Conservation (phyloP, 306 rosid species). For the Cicer arietinum region DNA sequence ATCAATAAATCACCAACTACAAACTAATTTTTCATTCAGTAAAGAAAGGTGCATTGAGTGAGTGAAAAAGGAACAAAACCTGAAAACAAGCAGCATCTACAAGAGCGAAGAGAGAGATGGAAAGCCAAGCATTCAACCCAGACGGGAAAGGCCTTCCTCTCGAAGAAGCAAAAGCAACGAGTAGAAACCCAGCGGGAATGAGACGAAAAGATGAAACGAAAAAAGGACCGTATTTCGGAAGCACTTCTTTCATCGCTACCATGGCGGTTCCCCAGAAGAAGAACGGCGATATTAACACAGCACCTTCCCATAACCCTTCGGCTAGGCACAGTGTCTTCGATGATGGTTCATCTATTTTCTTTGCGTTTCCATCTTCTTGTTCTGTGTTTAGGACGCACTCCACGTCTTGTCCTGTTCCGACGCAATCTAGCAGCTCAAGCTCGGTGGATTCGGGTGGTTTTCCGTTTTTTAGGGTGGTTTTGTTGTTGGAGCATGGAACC, state of each 20-base stretch:
- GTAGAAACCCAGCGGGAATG: conserved; percentile 88
- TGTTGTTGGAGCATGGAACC: conserved; percentile 41
- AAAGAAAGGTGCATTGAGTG: not conserved
- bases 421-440: conserved; percentile 53
- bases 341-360: conserved; percentile 15
- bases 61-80: conserved; percentile 36
- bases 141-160: conserved; percentile 77
- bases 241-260: conserved; percentile 97
- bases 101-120: conserved; percentile 74
- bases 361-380: conserved; percentile 8
- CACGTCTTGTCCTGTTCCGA: conserved; percentile 78
- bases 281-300: conserved; percentile 85
- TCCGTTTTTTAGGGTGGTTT: conserved; percentile 4
- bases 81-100: conserved; percentile 91
- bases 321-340: conserved; percentile 1
- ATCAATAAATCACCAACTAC: conserved; percentile 5
- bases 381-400: conserved; percentile 49
- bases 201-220: conserved; percentile 86
- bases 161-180: conserved; percentile 74
- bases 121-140: conserved; percentile 82
- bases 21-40: not conserved
- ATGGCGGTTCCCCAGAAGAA: conserved; percentile 98
- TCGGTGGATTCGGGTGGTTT: not conserved
- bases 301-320: conserved; percentile 61
- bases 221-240: conserved; percentile 82